Base-by-base conservation (phyloP, 1,139 yeast species). In the Suhomyces ambrosiae region DNA sequence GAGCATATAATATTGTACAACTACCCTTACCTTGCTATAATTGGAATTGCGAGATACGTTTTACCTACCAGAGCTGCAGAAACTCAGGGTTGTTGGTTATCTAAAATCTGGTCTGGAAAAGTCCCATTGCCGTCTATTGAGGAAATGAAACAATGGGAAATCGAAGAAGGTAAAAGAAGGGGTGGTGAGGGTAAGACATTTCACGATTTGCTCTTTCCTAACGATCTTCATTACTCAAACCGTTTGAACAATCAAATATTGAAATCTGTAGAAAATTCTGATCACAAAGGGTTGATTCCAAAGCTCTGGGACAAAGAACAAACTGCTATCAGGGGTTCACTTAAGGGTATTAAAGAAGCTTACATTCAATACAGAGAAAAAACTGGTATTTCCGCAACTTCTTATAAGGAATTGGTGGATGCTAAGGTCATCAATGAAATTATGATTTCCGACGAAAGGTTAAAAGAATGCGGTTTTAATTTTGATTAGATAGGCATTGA, bases 31-130 rank as follows among this genome's bases (percentile, higher is more conserved):
- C 52, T 82, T 41, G 80, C 77, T 2, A 63, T 80, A 30, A 63
- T 77, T 18, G 76, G 80, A 3, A 59, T 76, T 38, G 75, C 80
- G 9, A 65, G 75, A 42, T 66, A 68, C 44, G 74, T 79, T 11
- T 65, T 81, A 11, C 86, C 87, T 1, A 76, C 82, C 46, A 76
- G 83, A 32, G 53, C 74, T 2, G 69, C 82, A 2, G 87, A 82
- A 50, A 58, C 76, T 9, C 86, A 81, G 50, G 82, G 77, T 2
- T 68, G 77, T 4, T 68, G 76, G 50, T 60, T 80, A 24, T 75
- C 80, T 9, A 69, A 83, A 46, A 71, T 80, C 4, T 80, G 79
- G 66, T 58, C 71, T 3, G 76, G 76, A 2, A 61, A 72, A 25
- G 52, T 79, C 9, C 31, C 47, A 7, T 54, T 80, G 4, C 84